Base-by-base conservation (phyloP, 1,284 basidiomycete species). In the Cryptococcus wingfieldii region DNA sequence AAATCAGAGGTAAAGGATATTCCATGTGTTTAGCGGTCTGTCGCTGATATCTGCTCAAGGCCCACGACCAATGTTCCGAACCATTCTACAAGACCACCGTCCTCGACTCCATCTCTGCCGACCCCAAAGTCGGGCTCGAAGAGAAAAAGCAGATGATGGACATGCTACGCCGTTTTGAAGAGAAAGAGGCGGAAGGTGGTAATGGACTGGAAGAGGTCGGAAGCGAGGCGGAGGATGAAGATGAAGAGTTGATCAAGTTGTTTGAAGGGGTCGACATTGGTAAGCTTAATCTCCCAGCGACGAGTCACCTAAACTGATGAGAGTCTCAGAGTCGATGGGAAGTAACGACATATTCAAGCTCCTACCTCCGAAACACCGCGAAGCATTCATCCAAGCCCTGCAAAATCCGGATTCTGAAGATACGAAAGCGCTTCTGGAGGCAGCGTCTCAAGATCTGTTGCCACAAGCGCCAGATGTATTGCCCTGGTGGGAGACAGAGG, bases 11-110 rank as follows among this genome's bases (percentile, higher is more conserved):
- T 76, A 59, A 67, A 52, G 18, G 6, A 18, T 34, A 47, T 42
- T 27, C 13, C 48, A 16, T 37, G 19, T 42, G 12, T n/a, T 10
- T 1, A 3, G 37, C 51, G 13, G 16, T 23, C 38, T 13, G 19
- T 13, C 25, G 14, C 25, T 34, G 27, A 31, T 13, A 18, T 7
- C 8, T 27, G 42, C 7, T 18, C 8, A 51, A 76, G 75, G 47
- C 53, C 25, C 76, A 77, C 51, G 58, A 65, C 1, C 76, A 77
- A 65, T 77, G 76, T 58, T 76, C 74, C 1, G 76, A 77, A 53
- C 70, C 73, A 47, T 77, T 77, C 60, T 77, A 77, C 63, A 63
- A 64, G 28, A 49, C 67, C 3, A 71, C 74, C 1, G 66, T 77
- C 12, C 51, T 68, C 37, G 63, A 70, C 9, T 55, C 60, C 23